Evolutionary conservation across 2,329 filamentous ascomycete genomes (phyloP), one percentile per base, ranked within the genome.

Genomic region (Coleophoma crateriformis): DNA sequence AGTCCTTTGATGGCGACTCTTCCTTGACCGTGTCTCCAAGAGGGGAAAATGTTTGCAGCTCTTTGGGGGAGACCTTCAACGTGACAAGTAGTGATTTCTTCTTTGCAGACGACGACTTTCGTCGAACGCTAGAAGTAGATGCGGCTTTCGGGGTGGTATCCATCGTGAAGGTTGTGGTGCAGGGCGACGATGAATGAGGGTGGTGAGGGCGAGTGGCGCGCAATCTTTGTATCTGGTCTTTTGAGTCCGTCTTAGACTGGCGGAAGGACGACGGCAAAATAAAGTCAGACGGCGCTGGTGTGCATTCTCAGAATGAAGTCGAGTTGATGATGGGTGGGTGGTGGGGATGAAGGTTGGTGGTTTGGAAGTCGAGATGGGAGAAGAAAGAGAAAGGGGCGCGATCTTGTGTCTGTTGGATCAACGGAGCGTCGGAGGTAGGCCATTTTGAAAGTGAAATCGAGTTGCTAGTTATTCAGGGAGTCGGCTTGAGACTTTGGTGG

Each of bases 51-150:
- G 72, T 71, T 57, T 75, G 74, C 47, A 86, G 69, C 54, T 68
- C 71, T 15, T 71, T 63, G 39, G 79, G 67, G 19, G 75, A 60
- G 45, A 84, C 69, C 58, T 72, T 77, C 48, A 85, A 65, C 7
- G 72, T 82, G 61, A 84, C 65, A 52, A 82, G 51, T 46, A 73
- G 59, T 33, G 53, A 54, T 13, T 49, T 46, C 58, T 65, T 67
- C 48, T 61, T 59, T 13, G 35, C 33, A 12, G 51, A 52, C 19
- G 47, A 49, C 8, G 59, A 61, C 48, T 62, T 61, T 47, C 60
- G 57, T 51, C 58, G 54, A 41, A 54, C 50, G 42, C 35, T 39
- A 33, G 54, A 45, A 33, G 54, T 33, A 40, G 56, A 45, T 33
- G 51, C 33, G 40, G 46, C 7, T 57, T 61, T 63, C 39, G 45